phyloP scores from a whole-genome alignment of 2,329 filamentous ascomycete genomes.

The Mariannaea elegans region DNA sequence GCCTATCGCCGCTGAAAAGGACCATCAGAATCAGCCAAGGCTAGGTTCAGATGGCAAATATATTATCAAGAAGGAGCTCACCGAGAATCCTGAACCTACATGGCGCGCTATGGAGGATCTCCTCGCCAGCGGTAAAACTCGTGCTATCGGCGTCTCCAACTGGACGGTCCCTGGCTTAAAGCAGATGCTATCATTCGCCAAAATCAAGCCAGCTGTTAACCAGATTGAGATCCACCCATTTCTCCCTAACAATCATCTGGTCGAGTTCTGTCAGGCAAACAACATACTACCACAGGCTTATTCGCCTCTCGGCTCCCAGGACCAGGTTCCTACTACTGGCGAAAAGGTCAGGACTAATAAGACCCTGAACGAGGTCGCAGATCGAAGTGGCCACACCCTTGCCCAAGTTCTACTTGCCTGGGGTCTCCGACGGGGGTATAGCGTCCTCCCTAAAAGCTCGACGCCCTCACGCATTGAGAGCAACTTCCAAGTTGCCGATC shows the following conservation, averaged over 20 bases:
- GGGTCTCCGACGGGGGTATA: constrained; percentile 72
- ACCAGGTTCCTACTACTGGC: constrained; percentile 39
- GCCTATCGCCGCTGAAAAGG: constrained; percentile 56
- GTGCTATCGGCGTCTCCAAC: constrained; percentile 62
- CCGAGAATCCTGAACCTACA: constrained; percentile 50
- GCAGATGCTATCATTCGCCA: constrained; percentile 44
- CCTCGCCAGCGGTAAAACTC: constrained; percentile 49
- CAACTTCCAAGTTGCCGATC: constrained; percentile 36
- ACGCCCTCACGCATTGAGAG: constrained; percentile 68
- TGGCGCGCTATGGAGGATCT: constrained; percentile 67
- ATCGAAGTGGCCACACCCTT: constrained; percentile 59
- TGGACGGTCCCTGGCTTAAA: constrained; percentile 55
- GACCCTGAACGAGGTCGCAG: constrained; percentile 59
- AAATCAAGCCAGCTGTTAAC: constrained; percentile 59
- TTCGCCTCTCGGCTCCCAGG: constrained; percentile 70
- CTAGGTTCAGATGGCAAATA: constrained; percentile 57
- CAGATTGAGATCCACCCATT: constrained; percentile 60
- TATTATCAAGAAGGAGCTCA: constrained; percentile 57
- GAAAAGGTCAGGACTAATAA: constrained; percentile 46
- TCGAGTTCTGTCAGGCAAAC: constrained; percentile 62
- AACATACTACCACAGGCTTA: constrained; percentile 62
- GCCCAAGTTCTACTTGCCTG: constrained; percentile 64
- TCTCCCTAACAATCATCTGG: constrained; percentile 57
- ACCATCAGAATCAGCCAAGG: constrained; percentile 52
- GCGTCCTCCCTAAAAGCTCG: constrained; percentile 75